Evolutionary conservation across 768 basidiomycete species (phyloP).

Genomic region (Mrakia hoshinonis): DNA sequence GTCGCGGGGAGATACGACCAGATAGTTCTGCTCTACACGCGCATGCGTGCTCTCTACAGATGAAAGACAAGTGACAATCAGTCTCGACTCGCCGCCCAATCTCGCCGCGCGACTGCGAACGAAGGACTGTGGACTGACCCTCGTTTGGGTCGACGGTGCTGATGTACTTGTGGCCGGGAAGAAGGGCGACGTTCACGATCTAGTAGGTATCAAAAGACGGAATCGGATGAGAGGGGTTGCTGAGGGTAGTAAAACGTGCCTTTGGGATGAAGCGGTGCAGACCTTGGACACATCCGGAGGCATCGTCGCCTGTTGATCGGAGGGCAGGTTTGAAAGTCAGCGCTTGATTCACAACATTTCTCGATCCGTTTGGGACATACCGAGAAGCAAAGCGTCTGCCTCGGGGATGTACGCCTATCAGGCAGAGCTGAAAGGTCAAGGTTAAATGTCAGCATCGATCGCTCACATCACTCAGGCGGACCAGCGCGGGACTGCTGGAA

Average conservation of each 20-base stretch:
- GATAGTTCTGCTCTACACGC: constrained; percentile 9
- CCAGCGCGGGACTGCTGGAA: too few species aligned
- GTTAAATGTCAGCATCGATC: too few species aligned
- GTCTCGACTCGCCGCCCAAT: too few species aligned
- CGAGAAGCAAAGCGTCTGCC: constrained; percentile 85
- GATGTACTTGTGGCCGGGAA: not conserved
- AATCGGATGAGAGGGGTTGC: not conserved
- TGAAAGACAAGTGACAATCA: too few species aligned
- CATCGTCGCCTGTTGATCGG: not conserved
- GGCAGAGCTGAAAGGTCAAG: not conserved
- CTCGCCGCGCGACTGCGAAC: too few species aligned
- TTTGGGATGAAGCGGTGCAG: not conserved
- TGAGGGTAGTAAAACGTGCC: not conserved
- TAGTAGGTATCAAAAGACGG: not conserved
- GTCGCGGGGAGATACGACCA: not conserved
- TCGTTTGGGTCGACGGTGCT: constrained; percentile 17
- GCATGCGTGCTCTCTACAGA: constrained; percentile 17
- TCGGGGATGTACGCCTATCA: constrained; percentile 48
- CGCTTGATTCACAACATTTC: too few species aligned
- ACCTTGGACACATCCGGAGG: not conserved
- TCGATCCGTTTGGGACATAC: constrained; percentile 49
- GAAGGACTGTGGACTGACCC: not conserved
- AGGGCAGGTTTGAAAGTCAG: too few species aligned
- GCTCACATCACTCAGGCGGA: too few species aligned
- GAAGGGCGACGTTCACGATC: constrained; percentile 15